Conservation (phyloP, 129 eudicot species). For the Flaveria trinervia region DNA sequence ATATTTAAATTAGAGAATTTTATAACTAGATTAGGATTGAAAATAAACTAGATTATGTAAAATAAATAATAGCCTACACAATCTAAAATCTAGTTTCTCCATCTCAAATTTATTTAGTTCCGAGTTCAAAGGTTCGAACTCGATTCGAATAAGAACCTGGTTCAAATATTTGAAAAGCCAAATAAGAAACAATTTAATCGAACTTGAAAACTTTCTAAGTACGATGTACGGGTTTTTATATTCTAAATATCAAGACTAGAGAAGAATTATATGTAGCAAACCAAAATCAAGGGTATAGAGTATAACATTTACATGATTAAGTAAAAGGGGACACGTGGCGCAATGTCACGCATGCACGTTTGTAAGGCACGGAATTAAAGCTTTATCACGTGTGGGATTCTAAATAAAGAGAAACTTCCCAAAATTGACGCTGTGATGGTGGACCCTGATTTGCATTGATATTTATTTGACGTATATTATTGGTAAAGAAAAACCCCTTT, state of each 20-base stretch:
- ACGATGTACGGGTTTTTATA: too few species aligned
- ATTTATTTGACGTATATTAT: conserved; percentile 10
- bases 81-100: too few species aligned
- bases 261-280: background rate
- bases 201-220: too few species aligned
- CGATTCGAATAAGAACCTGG: too few species aligned
- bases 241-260: background rate
- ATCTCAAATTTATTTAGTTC: too few species aligned
- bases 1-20: too few species aligned
- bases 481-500: conserved; percentile 18
- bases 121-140: too few species aligned
- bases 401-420: background rate
- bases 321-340: conserved; percentile 20
- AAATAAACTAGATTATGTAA: too few species aligned
- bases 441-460: conserved; percentile 22
- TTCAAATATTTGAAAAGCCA: too few species aligned
- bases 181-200: too few species aligned
- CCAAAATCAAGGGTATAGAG: background rate
- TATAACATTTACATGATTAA: background rate
- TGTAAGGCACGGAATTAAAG: conserved; percentile 31
- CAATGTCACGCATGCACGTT: conserved; percentile 17
- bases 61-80: too few species aligned
- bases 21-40: too few species aligned
- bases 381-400: conserved; percentile 40
- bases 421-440: background rate